phyloP scores from a whole-genome alignment of 768 basidiomycete genomes.

The Pulveroboletus sp. region DNA sequence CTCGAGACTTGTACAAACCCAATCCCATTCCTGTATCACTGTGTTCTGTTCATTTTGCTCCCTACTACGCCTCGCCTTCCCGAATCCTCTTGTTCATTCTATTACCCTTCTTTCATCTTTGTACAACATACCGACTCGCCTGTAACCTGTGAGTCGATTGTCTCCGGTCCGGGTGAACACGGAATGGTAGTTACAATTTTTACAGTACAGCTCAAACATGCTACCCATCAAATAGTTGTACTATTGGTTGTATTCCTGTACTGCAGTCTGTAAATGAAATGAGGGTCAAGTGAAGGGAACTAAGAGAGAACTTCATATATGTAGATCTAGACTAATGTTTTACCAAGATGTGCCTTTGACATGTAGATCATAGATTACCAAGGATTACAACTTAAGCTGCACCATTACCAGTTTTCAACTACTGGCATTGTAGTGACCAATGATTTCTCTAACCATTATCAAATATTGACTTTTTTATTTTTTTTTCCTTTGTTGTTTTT shows the following conservation, averaged over 20 bases:
- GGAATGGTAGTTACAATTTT: conserved; percentile 14
- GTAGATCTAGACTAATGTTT: not conserved
- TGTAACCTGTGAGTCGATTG: conserved; percentile 11
- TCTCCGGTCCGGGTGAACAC: not conserved
- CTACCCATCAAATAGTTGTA: conserved; percentile 16
- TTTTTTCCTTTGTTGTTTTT: not conserved
- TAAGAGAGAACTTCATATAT: not conserved
- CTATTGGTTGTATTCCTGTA: conserved; percentile 21
- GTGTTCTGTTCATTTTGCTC: conserved; percentile 1
- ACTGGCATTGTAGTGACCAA: not conserved
- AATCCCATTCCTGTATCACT: not conserved
- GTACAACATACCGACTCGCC: conserved; percentile 9
- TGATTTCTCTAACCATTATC: not conserved
- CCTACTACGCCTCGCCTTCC: not conserved
- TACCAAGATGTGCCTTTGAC: not conserved
- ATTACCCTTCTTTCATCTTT: conserved; percentile 6
- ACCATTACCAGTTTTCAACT: not conserved
- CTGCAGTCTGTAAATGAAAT: conserved; percentile 18
- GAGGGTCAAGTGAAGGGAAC: not conserved
- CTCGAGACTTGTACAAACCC: conserved; percentile 8
- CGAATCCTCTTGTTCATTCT: not conserved
- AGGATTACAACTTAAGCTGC: too few species aligned
- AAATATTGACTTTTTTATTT: not conserved
- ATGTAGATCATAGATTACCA: too few species aligned
- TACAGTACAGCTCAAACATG: conserved; percentile 14